Evolutionary conservation across 2,329 filamentous ascomycete genomes (phyloP).

Genomic region (Cladosporium halotolerans): DNA sequence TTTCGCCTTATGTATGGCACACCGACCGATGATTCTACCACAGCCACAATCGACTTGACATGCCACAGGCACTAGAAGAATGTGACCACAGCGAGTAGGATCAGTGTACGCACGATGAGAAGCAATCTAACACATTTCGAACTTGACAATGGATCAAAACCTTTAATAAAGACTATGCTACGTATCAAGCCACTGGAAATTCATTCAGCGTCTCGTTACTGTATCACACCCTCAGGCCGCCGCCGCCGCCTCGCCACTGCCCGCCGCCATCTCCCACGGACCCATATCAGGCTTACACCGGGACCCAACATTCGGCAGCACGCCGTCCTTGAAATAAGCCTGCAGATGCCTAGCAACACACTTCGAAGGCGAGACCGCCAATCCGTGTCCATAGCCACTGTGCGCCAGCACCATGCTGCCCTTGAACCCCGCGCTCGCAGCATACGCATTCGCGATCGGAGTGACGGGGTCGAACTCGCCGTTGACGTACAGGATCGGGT

Average conservation of each 20-base stretch:
- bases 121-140: too few relatives aligned
- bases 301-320: neutral
- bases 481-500: slow-evolving; percentile 53
- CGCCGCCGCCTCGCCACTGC: neutral
- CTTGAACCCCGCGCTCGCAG: slow-evolving; percentile 38
- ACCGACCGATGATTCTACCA: too few relatives aligned
- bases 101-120: too few relatives aligned
- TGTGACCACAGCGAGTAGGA: too few relatives aligned
- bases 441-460: slow-evolving; percentile 44
- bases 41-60: too few relatives aligned
- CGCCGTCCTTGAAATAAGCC: neutral
- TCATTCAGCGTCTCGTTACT: too few relatives aligned
- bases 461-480: slow-evolving; percentile 57
- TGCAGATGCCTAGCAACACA: slow-evolving; percentile 22
- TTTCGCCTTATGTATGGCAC: too few relatives aligned
- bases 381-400: slow-evolving; percentile 32
- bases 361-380: slow-evolving; percentile 29
- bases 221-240: neutral
- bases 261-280: neutral
- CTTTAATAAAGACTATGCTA: too few relatives aligned
- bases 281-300: neutral
- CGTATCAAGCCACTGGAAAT: too few relatives aligned
- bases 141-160: too few relatives aligned
- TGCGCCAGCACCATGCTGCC: slow-evolving; percentile 41
- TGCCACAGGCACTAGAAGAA: too few relatives aligned